phyloP scores from a whole-genome alignment of 768 basidiomycete genomes.

The Tricholoma furcatifolium region DNA sequence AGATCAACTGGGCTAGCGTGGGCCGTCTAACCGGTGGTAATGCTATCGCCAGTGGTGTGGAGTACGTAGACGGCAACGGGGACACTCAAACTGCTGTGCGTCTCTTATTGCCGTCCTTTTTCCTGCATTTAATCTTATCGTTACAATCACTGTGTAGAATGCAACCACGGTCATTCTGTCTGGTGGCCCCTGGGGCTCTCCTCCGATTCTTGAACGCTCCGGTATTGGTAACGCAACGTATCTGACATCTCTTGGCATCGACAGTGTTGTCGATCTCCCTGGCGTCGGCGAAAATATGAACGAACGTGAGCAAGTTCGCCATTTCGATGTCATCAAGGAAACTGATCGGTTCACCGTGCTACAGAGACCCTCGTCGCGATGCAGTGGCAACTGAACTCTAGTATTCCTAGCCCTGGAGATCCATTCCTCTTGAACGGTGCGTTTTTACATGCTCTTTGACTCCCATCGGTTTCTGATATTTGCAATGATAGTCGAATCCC shows the following conservation, averaged over 20 bases:
- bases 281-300: no score
- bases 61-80: not conserved
- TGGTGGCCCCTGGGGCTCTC: not conserved
- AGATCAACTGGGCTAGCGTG: no score
- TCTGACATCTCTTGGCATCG: not conserved
- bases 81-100: no score
- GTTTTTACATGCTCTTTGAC: no score
- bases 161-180: not conserved
- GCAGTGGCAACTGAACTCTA: no score
- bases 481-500: not conserved
- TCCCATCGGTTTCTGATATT: no score
- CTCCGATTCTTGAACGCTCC: no score
- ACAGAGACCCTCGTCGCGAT: not conserved
- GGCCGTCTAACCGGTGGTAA: no score
- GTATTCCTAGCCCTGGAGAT: not conserved
- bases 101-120: not conserved
- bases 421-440: not conserved
- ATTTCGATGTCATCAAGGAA: constrained; percentile 5
- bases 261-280: no score
- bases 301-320: not conserved
- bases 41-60: constrained; percentile 1
- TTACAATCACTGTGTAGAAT: not conserved
- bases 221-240: constrained; percentile 1
- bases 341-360: no score
- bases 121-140: not conserved